Evolutionary conservation across 768 basidiomycete genomes (phyloP).

Genomic region (Pisolithus sp.): DNA sequence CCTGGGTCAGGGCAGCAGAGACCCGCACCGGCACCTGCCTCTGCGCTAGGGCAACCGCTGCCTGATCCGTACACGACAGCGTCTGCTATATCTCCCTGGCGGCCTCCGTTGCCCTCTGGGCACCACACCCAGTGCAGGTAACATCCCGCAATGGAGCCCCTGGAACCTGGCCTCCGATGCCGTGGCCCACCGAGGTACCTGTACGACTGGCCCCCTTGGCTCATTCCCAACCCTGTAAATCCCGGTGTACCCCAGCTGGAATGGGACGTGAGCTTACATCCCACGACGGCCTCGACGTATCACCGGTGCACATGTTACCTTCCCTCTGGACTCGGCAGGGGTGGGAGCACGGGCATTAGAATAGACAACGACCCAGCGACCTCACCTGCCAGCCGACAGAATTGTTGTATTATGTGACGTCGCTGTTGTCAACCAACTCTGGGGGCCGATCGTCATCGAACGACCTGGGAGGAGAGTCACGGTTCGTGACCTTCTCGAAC

Average conservation of each 20-base stretch:
- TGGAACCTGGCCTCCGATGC: constrained; percentile 22
- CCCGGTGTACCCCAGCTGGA: constrained; percentile 22
- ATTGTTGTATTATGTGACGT: constrained; percentile 21
- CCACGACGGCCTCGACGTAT: constrained; percentile 25
- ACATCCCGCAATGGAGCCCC: constrained; percentile 14
- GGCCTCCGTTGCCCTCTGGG: too few relatives aligned
- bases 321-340: constrained; percentile 9
- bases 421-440: constrained; percentile 22
- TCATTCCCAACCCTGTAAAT: constrained; percentile 29
- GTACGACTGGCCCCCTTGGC: constrained; percentile 19
- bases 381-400: constrained; percentile 10
- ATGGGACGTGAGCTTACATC: constrained; percentile 34
- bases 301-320: constrained; percentile 21
- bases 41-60: too few relatives aligned
- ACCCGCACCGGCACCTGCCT: too few relatives aligned
- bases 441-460: constrained; percentile 47
- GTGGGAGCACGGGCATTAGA: background rate
- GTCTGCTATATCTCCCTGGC: too few relatives aligned
- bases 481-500: constrained; percentile 39
- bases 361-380: constrained; percentile 17
- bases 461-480: constrained; percentile 25
- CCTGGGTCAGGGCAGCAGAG: too few relatives aligned
- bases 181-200: constrained; percentile 16
- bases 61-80: too few relatives aligned
- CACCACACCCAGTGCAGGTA: too few relatives aligned